Base-by-base conservation (phyloP, 73 alveolate species). In the Paraurostyla sp. region DNA sequence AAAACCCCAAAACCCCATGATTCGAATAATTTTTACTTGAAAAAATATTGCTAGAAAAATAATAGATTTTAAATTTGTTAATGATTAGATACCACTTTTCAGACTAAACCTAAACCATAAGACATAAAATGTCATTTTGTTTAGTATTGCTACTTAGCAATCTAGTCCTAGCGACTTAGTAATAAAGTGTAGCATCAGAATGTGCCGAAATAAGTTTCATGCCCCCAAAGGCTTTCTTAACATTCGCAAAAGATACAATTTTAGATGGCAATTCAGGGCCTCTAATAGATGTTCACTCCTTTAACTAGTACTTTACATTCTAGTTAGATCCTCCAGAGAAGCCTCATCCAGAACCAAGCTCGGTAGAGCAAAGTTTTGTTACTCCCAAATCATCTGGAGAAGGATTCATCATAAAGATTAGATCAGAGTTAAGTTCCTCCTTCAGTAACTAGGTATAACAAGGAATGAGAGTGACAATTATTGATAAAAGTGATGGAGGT, bases 361-460 rank as follows among this genome's bases (percentile, higher is more conserved):
- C 69, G 11, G 58, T 75, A 4, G 50, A 49, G 30, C 42, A 23
- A 7, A 46, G 75, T 29, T 75, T 50, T 51, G 7, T 23, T 18
- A 15, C 76, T 15, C 57, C 69, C 7, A n/a, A 75, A 43, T 75
- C 69, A 15, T 29, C 75, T 7, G 69, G 73, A 46, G 51, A 75
- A 43, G 87, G 87, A 25, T 50, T 75, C 40, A 46, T 75, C 69
- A 13, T 75, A 6, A 43, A 33, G 23, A 15, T 75, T 3, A 40
- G 51, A 43, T 7, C 87, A 4, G 87, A 75, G 33, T 50, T 75
- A 48, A 75, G 69, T 49, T 50, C 87, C 4, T 43, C 87, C 15
- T 75, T 50, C 33, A 46, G 57, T 46, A 48, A 43, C 50, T 6
- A 49, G 51, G 87, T 75, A 22, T n/a, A 49, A 49, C 30, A 75